Evolutionary conservation across 2,329 filamentous ascomycete species (phyloP).

Genomic region (Ophiocordyceps camponoti-leonardi): DNA sequence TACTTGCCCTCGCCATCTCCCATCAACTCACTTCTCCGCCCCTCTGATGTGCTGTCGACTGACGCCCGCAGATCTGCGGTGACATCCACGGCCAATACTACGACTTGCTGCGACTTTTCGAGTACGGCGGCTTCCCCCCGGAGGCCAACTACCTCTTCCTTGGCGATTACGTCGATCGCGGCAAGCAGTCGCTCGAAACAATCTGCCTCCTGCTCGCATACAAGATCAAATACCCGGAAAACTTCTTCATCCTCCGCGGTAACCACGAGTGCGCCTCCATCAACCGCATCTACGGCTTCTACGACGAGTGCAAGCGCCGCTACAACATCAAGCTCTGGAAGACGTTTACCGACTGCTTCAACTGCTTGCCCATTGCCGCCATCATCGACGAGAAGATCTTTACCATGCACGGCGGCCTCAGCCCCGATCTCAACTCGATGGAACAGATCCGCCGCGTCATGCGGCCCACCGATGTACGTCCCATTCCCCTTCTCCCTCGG

Average conservation of each 20-base stretch:
- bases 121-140: slow-evolving; percentile 94
- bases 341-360: slow-evolving; percentile 99
- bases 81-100: slow-evolving; percentile 99
- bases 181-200: slow-evolving; percentile 97
- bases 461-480: slow-evolving; percentile 92
- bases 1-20: no score
- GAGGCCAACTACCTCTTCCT: slow-evolving; percentile 99
- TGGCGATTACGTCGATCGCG: slow-evolving; percentile 95
- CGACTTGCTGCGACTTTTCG: slow-evolving; percentile 89
- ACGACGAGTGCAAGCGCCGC: slow-evolving; percentile 97
- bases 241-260: slow-evolving; percentile 96
- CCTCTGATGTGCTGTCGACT: not conserved
- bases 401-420: slow-evolving; percentile 97
- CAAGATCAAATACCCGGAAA: slow-evolving; percentile 99
- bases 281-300: slow-evolving; percentile 98
- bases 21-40: no score
- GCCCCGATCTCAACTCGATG: slow-evolving; percentile 97
- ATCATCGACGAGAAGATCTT: slow-evolving; percentile 99
- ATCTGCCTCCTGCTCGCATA: slow-evolving; percentile 93
- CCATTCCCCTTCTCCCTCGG: not conserved
- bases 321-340: slow-evolving; percentile 99
- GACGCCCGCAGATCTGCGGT: slow-evolving; percentile 65
- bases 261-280: slow-evolving; percentile 99
- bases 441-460: slow-evolving; percentile 98
- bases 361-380: slow-evolving; percentile 91